Evolutionary conservation across 176 grass and related monocot genomes (phyloP), one percentile per base, ranked within the genome.

Genomic region (Luzula sylvatica): DNA sequence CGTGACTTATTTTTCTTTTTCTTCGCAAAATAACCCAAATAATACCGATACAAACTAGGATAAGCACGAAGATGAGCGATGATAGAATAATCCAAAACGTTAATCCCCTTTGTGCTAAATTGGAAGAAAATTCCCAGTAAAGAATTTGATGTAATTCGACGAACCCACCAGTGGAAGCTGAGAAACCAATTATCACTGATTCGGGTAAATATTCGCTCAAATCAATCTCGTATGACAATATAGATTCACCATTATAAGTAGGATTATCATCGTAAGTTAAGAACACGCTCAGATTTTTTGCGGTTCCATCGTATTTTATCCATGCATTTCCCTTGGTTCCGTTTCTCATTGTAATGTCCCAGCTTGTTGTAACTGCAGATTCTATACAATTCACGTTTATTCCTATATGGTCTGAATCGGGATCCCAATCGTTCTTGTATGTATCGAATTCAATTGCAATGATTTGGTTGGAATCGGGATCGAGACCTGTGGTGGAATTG

Each of bases 401-500:
- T 16, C 83, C 88, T 26, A 94, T 67, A 56, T 94, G 83, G 53
- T 81, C 67, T 47, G 50, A 51, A 35, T 53, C 77, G 40, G 72
- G 69, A 54, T 94, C 88, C 75, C 75, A 94, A 0, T 73, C 53
- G 50, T 94, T 94, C 50, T 11, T 50, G 62, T 21, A 75, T 35
- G 83, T 87, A 46, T 94, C 88, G 43, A 94, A 83, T 67, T 94
- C 88, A 28, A 94, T 64, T 35, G 83, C 88, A 61, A 94, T 69
- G 45, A 82, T 54, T 11, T 16, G 22, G 26, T 15, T 64, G 15
- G 5, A 15, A 14, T 40, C 13, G 12, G 15, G 50, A 32, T 46
- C 28, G 19, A 14, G 15, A 46, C 1, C 26, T 13, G 71, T 43
- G 48, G 28, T 66, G 50, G 65, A 74, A 47, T 81, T 73, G 72